Base-by-base conservation (phyloP, 2,329 filamentous ascomycete species). In the Setomelanomma holmii region DNA sequence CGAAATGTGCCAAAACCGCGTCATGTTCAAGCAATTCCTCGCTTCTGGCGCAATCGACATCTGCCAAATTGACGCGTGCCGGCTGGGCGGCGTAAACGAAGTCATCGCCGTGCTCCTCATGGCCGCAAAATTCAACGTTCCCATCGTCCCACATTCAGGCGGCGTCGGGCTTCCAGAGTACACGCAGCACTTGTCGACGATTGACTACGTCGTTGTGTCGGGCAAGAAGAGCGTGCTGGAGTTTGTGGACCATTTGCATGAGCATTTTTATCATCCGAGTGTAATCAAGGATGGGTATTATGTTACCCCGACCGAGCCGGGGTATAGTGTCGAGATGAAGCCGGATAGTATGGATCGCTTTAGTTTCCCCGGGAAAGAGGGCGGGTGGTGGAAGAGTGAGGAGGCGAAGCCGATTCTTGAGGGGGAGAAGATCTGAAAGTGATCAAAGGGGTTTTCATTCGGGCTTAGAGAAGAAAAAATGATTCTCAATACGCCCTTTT, bases 271-370 rank as follows among this genome's bases (percentile, higher is more conserved):
- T 69, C 84, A 96, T 75, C 92, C 92, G 1, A 84, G 86, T 2
- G 83, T 88, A 50, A 91, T 96, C 66, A 86, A 87, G 77, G 87
- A 92, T 61, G 93, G 92, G 4, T 95, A 91, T 76, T 96, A 96
- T 78, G 89, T 89, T 61, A 96, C 93, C 1, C 92, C 93, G 0
- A 87, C 79, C 58, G 87, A 91, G 71, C 83, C 92, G 0, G 92
- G 92, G 0, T 96, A 96, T 75, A 93, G 89, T 69, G 92, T 96
- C 2, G 91, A 96, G 84, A 96, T 96, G 91, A 93, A 90, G 84
- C 77, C 86, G 3, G 89, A 87, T 61, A 95, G 90, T 73, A 95
- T 96, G 91, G 89, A 92, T 59, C 76, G 76, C 63, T 96, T 83
- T 71, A 82, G 84, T 43, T 96, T 86, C 73, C 92, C 91, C 1